Conservation (phyloP, 768 basidiomycete species). For the Mrakia gelida region DNA sequence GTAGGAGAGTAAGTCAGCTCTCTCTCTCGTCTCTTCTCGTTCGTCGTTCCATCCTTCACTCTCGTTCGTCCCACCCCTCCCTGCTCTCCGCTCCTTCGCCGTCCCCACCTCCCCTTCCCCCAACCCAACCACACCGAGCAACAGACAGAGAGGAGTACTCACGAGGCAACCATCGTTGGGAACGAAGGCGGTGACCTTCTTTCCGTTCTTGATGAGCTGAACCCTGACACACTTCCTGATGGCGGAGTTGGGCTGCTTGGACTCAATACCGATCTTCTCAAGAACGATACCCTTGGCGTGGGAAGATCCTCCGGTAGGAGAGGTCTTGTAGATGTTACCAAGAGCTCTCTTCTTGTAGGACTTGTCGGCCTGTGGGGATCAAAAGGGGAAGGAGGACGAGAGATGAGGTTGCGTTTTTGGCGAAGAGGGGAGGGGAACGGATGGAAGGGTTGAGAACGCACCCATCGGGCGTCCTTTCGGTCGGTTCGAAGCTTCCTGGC, state of each 20-base stretch:
- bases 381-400: slow-evolving; percentile 33
- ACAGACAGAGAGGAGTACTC: neutral
- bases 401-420: neutral
- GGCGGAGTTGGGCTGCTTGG: slow-evolving; percentile 99
- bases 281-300: slow-evolving; percentile 99
- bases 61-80: neutral
- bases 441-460: slow-evolving; percentile 46
- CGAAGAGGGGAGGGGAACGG: neutral
- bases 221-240: slow-evolving; percentile 99
- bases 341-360: slow-evolving; percentile 99
- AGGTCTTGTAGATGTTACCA: slow-evolving; percentile 99
- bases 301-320: slow-evolving; percentile 97
- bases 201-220: slow-evolving; percentile 99
- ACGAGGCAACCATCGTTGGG: slow-evolving; percentile 89
- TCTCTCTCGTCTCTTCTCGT: neutral
- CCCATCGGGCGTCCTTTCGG: slow-evolving; percentile 96
- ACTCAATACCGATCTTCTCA: slow-evolving; percentile 99
- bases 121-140: too few species aligned
- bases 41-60: neutral
- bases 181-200: slow-evolving; percentile 99
- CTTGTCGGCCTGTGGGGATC: slow-evolving; percentile 75
- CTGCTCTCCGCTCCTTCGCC: neutral
- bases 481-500: slow-evolving; percentile 94
- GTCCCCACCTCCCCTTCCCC: neutral
- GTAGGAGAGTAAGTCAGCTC: slow-evolving; percentile 1